Base-by-base conservation (phyloP, 2,329 filamentous ascomycete genomes). In the Monosporascus ibericus region DNA sequence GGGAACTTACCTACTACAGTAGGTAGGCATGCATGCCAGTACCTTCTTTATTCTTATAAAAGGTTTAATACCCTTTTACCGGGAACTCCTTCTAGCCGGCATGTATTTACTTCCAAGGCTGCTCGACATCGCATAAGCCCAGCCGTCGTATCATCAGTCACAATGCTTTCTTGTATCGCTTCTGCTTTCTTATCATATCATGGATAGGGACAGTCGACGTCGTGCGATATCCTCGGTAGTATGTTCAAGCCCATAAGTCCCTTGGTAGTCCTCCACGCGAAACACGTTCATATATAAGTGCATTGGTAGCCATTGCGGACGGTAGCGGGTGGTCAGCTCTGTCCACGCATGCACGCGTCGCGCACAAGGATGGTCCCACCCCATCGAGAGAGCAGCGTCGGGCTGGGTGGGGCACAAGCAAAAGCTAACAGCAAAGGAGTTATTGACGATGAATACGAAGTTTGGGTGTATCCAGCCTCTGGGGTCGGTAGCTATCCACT, bases 271-370 rank as follows among this genome's bases (percentile, higher is more conserved):
- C 22, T 14, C 15, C 9, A 36, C 8, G 36, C 14, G 39, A 48
- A 49, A 57, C 20, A 44, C 48, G 17, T 55, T 52, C 54, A 73
- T 73, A 63, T 59, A 77, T 74, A 65, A 84, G 83, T 5, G 82
- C 82, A 69, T 86, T 82, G 44, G 83, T 81, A 25, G 83, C 78
- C n/a, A 82, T 85, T 17, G 82, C 82, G 55, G 86, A 84, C 20
- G 86, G 73, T 67, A 71, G 59, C 53, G 38, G 40, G 27, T 37
- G n/a, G 57, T 63, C 54, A 63, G 59, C 56, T 56, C 52, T 44
- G 53, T 57, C 53, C 48, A 53, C 42, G 36, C 48, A 47, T 22
- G 52, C 52, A 38, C 49, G 25, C 50, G 48, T 49, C 56, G 56
- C 55, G 52, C 57, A 52, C 52, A 38, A 53, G 58, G 59, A 49